Percentiles rank a stretch among this genome's conserved stretches.
Conservation (phyloP, 163 green algal genomes). For the Chlamydomonas reinhardtii region DNA sequence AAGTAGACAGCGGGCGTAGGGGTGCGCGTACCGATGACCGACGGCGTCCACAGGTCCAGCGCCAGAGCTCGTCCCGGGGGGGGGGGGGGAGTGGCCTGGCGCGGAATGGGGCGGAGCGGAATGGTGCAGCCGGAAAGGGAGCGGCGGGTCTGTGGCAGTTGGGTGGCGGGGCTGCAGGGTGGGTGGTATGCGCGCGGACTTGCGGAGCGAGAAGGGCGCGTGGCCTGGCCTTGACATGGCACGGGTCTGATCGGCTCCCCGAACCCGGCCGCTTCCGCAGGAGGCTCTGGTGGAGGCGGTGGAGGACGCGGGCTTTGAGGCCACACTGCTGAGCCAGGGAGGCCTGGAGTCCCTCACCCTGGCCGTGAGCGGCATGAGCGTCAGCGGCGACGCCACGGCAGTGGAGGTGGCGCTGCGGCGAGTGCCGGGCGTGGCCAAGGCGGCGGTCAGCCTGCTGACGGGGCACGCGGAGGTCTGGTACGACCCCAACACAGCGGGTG, state of each 20-base stretch:
- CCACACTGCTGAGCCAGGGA: conserved; percentile 34
- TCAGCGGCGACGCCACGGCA: conserved; percentile 57
- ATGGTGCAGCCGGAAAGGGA: too few relatives aligned
- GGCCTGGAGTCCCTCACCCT: conserved; percentile 34
- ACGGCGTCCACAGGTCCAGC: too few relatives aligned
- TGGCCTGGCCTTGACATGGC: not conserved
- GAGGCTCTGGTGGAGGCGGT: conserved; percentile 76
- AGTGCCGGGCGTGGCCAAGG: conserved; percentile 69
- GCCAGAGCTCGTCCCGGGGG: too few relatives aligned
- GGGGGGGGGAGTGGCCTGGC: not conserved
- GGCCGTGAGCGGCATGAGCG: conserved; percentile 74
- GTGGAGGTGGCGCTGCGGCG: conserved; percentile 74
- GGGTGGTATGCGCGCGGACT: too few relatives aligned
- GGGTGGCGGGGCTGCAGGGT: too few relatives aligned
- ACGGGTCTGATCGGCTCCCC: not conserved
- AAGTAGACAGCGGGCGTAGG: too few relatives aligned
- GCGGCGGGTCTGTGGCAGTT: too few relatives aligned
- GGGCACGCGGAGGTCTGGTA: conserved; percentile 70
- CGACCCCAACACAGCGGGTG: conserved; percentile 44
- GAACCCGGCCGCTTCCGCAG: not conserved
- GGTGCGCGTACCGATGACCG: too few relatives aligned
- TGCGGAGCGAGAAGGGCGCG: too few relatives aligned
- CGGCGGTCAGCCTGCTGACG: conserved; percentile 52
- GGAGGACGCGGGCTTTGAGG: conserved; percentile 85
- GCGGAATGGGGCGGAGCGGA: not conserved